Conservation (phyloP, 2,329 filamentous ascomycete species). For the Beauveria australis region DNA sequence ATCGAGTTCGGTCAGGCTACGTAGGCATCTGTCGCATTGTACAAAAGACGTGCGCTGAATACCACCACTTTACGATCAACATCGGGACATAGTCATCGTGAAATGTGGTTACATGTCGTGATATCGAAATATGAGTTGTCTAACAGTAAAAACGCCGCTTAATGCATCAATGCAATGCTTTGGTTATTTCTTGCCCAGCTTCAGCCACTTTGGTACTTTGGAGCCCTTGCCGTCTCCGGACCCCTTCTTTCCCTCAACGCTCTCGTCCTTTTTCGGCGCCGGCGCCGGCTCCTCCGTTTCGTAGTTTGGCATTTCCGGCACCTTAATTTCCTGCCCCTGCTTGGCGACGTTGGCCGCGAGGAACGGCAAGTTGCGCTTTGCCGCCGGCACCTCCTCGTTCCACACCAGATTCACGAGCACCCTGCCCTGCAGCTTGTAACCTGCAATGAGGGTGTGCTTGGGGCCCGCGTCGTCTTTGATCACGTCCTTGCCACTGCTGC, state of each 20-base stretch:
- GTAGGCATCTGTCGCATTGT: conserved; percentile 6
- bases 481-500: conserved; percentile 33
- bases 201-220: conserved; percentile 62
- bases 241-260: conserved; percentile 24
- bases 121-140: background rate
- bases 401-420: conserved; percentile 72
- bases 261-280: conserved; percentile 18
- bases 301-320: conserved; percentile 45
- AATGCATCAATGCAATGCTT: conserved; percentile 1
- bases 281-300: conserved; percentile 29
- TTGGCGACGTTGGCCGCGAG: conserved; percentile 50
- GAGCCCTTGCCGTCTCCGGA: conserved; percentile 30
- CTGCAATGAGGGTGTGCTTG: conserved; percentile 56
- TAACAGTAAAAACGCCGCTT: background rate
- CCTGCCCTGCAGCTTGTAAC: conserved; percentile 60
- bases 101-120: background rate
- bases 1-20: conserved; percentile 7
- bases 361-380: conserved; percentile 47
- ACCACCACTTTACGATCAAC: conserved; percentile 9
- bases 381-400: conserved; percentile 53
- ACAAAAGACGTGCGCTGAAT: conserved; percentile 9
- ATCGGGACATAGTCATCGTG: background rate
- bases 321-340: conserved; percentile 58
- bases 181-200: conserved; percentile 61
- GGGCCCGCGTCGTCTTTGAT: conserved; percentile 39